Percentiles rank a stretch among this genome's conserved stretches.
Evolutionary conservation across 768 basidiomycete species (phyloP).

Genomic region (Leucogyrophana mollusca): DNA sequence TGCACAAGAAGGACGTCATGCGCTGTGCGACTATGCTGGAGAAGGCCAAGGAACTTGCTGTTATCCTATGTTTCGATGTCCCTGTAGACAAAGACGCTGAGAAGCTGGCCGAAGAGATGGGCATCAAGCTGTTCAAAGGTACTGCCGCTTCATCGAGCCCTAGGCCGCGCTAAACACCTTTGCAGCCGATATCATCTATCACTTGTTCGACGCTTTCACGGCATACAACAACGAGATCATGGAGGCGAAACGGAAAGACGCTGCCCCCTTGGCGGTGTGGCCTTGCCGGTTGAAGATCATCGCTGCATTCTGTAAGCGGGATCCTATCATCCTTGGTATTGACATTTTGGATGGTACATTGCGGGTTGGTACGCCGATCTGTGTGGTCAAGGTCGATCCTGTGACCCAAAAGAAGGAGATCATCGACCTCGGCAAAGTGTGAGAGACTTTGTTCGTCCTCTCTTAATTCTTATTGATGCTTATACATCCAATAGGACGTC

Average conservation of each 20-base stretch:
- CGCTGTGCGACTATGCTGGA: constrained; percentile 92
- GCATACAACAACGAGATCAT: constrained; percentile 89
- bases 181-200: constrained; percentile 97
- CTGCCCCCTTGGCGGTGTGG: constrained; percentile 95
- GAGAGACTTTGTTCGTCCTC: constrained; percentile 26
- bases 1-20: constrained; percentile 95
- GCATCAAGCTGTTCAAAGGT: constrained; percentile 94
- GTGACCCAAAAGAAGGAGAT: constrained; percentile 87
- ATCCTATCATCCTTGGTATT: constrained; percentile 95
- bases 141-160: no score
- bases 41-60: constrained; percentile 91
- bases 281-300: constrained; percentile 92
- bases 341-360: constrained; percentile 93
- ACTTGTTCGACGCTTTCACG: constrained; percentile 94
- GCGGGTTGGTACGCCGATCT: constrained; percentile 90
- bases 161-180: constrained; percentile 7
- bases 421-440: constrained; percentile 94
- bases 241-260: constrained; percentile 90
- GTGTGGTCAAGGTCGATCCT: constrained; percentile 91
- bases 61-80: constrained; percentile 97
- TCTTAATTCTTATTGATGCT: constrained; percentile 10
- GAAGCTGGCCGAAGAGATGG: constrained; percentile 88
- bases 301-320: constrained; percentile 93
- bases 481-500: constrained; percentile 62
- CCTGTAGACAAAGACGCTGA: constrained; percentile 92